These are phyloP conservation scores for Arabis alpina DNA, from an alignment of 345 rosid species.

Conservation along the genomic window DNA sequence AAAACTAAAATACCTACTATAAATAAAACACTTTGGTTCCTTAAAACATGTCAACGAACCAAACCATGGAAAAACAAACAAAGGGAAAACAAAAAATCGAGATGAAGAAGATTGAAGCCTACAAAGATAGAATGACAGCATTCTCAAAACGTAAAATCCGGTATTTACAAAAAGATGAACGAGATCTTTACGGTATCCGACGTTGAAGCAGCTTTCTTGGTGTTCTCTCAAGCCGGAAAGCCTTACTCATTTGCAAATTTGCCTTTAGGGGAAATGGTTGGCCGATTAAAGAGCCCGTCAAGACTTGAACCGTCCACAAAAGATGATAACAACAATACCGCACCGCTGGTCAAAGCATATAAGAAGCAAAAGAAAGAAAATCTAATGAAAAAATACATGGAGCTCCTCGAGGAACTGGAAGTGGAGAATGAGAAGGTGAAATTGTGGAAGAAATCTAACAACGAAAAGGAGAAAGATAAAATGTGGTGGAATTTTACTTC, in stretches of 20 bases:
- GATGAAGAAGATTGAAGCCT: conserved; percentile 36
- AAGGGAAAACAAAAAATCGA: conserved; percentile 46
- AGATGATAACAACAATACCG: neutral
- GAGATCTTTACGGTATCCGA: conserved; percentile 46
- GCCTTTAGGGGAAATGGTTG: conserved; percentile 33
- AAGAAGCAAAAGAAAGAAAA: conserved; percentile 27
- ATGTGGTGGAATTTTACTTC: conserved; percentile 17
- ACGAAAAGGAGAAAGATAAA: neutral
- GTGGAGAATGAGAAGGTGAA: conserved; percentile 22
- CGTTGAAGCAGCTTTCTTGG: conserved; percentile 34
- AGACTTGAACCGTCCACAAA: neutral
- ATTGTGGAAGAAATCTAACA: neutral
- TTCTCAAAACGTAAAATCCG: conserved; percentile 54
- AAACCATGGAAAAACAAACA: conserved; percentile 24
- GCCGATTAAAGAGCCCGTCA: conserved; percentile 7
- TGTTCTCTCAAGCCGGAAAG: conserved; percentile 48
- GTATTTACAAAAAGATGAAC: conserved; percentile 51
- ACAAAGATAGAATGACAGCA: conserved; percentile 38
- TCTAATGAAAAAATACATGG: conserved; percentile 22
- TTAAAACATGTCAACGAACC: conserved; percentile 17
- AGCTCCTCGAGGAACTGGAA: conserved; percentile 20
- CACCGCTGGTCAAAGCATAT: conserved; percentile 46
- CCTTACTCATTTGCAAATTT: conserved; percentile 50
- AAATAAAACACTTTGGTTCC: conserved; percentile 8
- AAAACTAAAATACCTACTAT: neutral